These are phyloP conservation scores for Hypoxylon sp. DNA, from an alignment of 2,329 filamentous ascomycete genomes.

Conservation along the genomic window DNA sequence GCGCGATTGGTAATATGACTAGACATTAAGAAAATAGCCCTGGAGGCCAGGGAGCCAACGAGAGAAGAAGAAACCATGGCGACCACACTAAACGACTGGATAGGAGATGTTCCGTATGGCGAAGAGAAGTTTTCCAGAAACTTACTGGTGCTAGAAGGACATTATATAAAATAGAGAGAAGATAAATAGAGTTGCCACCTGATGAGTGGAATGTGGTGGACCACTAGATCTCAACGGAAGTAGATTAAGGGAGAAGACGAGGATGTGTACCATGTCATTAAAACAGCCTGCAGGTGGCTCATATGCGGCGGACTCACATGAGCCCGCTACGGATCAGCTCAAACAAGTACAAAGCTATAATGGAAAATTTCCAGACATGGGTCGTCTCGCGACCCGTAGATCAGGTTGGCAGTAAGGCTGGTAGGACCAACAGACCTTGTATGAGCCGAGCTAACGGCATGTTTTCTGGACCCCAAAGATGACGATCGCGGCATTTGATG, in stretches of 20 bases:
- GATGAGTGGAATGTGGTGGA: conserved; percentile 23
- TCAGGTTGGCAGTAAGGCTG: conserved; percentile 25
- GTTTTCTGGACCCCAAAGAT: conserved; percentile 34
- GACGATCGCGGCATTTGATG: conserved; percentile 49
- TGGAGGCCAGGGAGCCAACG: conserved; percentile 51
- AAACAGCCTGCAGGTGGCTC: conserved; percentile 29
- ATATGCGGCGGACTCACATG: conserved; percentile 38
- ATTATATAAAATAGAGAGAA: conserved; percentile 36
- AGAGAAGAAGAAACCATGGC: conserved; percentile 53
- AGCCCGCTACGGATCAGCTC: conserved; percentile 30
- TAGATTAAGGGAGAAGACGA: conserved; percentile 41
- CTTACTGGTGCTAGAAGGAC: conserved; percentile 19
- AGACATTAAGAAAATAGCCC: conserved; percentile 54
- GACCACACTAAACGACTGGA: conserved; percentile 15
- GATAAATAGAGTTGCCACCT: conserved; percentile 27
- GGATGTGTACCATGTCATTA: conserved; percentile 40
- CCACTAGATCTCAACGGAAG: conserved; percentile 35
- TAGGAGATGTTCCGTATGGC: conserved; percentile 37
- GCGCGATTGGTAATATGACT: conserved; percentile 45
- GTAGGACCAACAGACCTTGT: conserved; percentile 24
- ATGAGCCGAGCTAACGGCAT: conserved; percentile 38
- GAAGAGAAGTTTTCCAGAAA: conserved; percentile 44
- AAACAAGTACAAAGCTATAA: conserved; percentile 33
- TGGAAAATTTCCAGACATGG: conserved; percentile 43
- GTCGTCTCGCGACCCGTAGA: conserved; percentile 41